phyloP scores from a whole-genome alignment of 768 basidiomycete species.

The Phylloporus sp. region DNA sequence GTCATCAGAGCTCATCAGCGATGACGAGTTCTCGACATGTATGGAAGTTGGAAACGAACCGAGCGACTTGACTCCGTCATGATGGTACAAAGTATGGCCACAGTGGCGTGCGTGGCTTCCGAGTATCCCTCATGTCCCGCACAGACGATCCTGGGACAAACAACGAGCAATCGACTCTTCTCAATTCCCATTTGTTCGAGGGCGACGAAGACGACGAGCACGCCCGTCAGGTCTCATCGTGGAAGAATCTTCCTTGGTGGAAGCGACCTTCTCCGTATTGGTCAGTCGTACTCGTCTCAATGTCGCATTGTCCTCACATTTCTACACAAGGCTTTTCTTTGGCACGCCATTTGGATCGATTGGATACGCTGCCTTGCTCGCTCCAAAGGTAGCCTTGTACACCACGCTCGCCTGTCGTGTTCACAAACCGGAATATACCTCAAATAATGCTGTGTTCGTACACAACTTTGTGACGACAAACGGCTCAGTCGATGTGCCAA shows the following conservation, averaged over 20 bases:
- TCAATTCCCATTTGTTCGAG: too few relatives aligned
- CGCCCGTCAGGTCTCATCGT: conserved; percentile 22
- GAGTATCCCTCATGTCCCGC: too few relatives aligned
- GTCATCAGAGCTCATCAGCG: too few relatives aligned
- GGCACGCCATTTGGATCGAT: conserved; percentile 52
- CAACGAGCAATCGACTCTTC: too few relatives aligned
- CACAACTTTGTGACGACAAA: neutral
- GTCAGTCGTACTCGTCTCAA: conserved; percentile 37
- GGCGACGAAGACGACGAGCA: conserved; percentile 28
- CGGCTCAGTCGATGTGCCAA: neutral
- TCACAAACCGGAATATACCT: conserved; percentile 54
- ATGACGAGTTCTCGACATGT: too few relatives aligned
- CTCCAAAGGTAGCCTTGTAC: conserved; percentile 71
- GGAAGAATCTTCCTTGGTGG: conserved; percentile 61
- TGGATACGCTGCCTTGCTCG: conserved; percentile 54
- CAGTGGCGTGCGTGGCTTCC: too few relatives aligned
- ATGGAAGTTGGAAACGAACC: too few relatives aligned
- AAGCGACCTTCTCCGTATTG: conserved; percentile 67
- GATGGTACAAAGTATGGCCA: too few relatives aligned
- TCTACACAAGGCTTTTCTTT: conserved; percentile 50
- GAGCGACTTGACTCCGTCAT: too few relatives aligned
- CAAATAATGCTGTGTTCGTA: neutral
- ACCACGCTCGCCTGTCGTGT: conserved; percentile 70
- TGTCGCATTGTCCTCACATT: neutral
- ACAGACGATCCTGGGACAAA: too few relatives aligned